Base-by-base conservation (phyloP, 352 stramenopile genomes). In the Phytophthora foliorum region DNA sequence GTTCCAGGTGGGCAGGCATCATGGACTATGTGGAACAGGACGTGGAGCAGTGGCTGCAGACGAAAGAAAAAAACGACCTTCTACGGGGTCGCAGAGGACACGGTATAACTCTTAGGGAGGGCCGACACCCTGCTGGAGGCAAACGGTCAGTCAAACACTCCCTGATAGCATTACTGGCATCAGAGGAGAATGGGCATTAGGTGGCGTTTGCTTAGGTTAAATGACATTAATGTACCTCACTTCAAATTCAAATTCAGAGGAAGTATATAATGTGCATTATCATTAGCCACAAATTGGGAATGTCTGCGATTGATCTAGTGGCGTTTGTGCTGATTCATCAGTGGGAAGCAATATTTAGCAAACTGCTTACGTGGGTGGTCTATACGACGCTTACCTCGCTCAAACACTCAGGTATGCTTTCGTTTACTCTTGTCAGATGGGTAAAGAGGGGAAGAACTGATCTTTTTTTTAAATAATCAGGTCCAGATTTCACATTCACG, bases 401-500 rank as follows among this genome's bases (percentile, higher is more conserved):
- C 2, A 34, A 22, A 6, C 51, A 57, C 22, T 57, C 51, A 13
- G 51, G 51, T 57, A 42, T n/a, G n/a, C n/a, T n/a, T n/a, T n/a
- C 19, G 36, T 36, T 16, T 17, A 11, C 22, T 24, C 31, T 6
- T 38, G 4, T 14, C 7, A 2, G 7, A 3, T 38, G 31, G 7
- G 7, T 38, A 29, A 29, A 29, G 7, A 14, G 11, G 31, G 31
- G 16, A 31, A 31, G 8, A 32, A 34, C 21, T 27, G n/a, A 44
- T 36, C 25, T 32, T 36, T 45, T 24, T 5, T 19, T 34, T 6
- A 21, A 13, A 5, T 48, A 7, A 14, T 39, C 8, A 62, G 54
- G 54, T 22, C 54, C 54, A 11, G 54, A 62, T 53, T 62, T 62
- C 29, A 53, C 54, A 11, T 62, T 62, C 42, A 19, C 36, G 32